Evolutionary conservation across 768 basidiomycete genomes (phyloP).

Genomic region (Tubosaeta brunneosetosa): DNA sequence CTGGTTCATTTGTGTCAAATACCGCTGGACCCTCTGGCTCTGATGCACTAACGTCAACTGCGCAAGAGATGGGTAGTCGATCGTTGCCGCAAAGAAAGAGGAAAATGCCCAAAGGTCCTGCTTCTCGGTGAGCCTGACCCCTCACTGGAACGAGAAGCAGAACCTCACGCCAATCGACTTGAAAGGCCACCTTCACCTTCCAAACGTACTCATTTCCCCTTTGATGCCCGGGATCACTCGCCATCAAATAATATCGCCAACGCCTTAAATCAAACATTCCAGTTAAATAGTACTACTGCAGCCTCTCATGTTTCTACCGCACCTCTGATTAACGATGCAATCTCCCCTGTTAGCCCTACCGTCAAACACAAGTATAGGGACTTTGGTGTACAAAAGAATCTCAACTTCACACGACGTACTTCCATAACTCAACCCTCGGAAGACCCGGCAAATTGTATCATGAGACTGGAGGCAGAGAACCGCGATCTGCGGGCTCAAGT

Average conservation of each 20-base stretch:
- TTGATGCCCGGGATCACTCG: neutral
- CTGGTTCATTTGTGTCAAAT: neutral
- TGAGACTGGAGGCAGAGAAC: constrained; percentile 17
- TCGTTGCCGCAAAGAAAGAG: constrained; percentile 14
- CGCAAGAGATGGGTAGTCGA: neutral
- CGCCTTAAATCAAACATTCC: constrained; percentile 28
- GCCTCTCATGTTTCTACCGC: constrained; percentile 6
- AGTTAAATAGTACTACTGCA: constrained; percentile 17
- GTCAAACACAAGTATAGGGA: constrained; percentile 14
- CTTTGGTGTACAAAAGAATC: constrained; percentile 21
- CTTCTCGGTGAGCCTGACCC: constrained; percentile 29
- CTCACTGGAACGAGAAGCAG: constrained; percentile 29
- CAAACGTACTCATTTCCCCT: neutral
- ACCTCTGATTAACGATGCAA: constrained; percentile 1
- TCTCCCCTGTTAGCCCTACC: constrained; percentile 1
- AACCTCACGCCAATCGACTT: constrained; percentile 22
- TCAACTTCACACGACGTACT: constrained; percentile 19
- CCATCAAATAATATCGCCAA: constrained; percentile 10
- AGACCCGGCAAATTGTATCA: constrained; percentile 11
- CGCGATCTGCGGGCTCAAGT: constrained; percentile 4
- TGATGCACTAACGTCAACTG: neutral
- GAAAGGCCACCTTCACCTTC: constrained; percentile 17
- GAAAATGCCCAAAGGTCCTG: constrained; percentile 17
- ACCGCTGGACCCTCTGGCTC: neutral
- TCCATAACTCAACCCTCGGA: neutral